Evolutionary conservation across 2,329 filamentous ascomycete species (phyloP), one percentile per base, ranked within the genome.

Genomic region (Fusarium redolens): DNA sequence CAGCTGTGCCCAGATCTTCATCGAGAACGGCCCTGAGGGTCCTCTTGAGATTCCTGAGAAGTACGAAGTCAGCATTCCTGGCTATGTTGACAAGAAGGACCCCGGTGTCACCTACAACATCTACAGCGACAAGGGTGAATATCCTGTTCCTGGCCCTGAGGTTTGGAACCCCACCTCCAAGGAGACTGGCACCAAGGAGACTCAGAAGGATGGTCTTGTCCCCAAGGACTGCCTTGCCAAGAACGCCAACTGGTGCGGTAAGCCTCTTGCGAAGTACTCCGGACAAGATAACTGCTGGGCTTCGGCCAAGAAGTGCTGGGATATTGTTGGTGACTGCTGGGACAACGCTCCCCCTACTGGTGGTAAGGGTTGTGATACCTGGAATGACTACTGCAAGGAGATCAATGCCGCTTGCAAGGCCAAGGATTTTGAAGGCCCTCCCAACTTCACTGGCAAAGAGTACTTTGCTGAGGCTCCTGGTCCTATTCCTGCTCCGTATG

Each of bases 181-280:
- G 25, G 65, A 71, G 22, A 63, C 64, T 13, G 61, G 74, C 22
- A 58, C 58, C 40, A 71, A 73, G 56, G 64, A 78, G 50, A 68
- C 65, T 6, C 77, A 78, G 69, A 62, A 77, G 47, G 83, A 86
- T 44, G 90, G 90, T 17, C 80, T 86, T 17, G 83, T 89, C 58
- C 91, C 91, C 0, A 61, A 77, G 3, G 82, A 85, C 74, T 92
- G 89, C 77, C 83, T 93, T 41, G 77, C 91, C 67, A 89, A 90
- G 77, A 93, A 93, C 78, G 92, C 84, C 65, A 93, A 94, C 83
- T 94, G 92, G 92, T 93, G 91, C 81, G 91, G 87, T 57, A 83
- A 86, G 66, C 87, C 92, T 77, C 85, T 93, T 2, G 79, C 87
- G 1, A 75, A 81, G 13, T 93, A 92, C 82, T 83, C 81, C 8